These are phyloP conservation scores for Fusarium nisikadoi DNA, from an alignment of 2,329 filamentous ascomycete genomes.

Conservation along the genomic window DNA sequence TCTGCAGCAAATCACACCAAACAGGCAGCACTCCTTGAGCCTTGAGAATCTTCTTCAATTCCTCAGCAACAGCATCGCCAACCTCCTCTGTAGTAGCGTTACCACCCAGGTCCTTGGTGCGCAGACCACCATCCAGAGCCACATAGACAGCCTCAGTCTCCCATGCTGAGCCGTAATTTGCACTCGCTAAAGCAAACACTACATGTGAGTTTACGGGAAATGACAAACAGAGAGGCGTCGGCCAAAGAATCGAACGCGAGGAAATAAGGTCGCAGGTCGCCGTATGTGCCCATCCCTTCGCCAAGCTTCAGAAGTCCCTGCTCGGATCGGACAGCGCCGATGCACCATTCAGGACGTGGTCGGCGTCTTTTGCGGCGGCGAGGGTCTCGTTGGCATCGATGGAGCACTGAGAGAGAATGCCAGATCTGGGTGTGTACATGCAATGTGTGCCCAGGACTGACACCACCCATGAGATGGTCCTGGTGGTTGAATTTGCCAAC, in stretches of 20 bases:
- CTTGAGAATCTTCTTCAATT: constrained; percentile 76
- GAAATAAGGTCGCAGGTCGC: constrained; percentile 95
- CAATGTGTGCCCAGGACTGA: constrained; percentile 59
- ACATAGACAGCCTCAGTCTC: constrained; percentile 84
- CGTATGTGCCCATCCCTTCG: constrained; percentile 93
- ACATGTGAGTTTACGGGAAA: constrained; percentile 90
- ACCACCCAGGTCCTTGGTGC: constrained; percentile 89
- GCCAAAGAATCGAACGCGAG: constrained; percentile 90
- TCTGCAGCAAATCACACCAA: too few species aligned
- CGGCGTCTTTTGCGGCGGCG: constrained; percentile 81
- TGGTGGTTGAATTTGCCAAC: constrained; percentile 86
- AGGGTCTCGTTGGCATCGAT: constrained; percentile 92
- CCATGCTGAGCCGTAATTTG: constrained; percentile 76
- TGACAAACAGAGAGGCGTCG: constrained; percentile 78
- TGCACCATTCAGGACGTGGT: constrained; percentile 97
- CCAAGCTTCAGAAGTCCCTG: constrained; percentile 91
- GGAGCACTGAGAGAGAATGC: constrained; percentile 70
- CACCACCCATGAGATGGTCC: constrained; percentile 89
- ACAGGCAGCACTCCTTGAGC: neutral
- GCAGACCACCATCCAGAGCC: constrained; percentile 81
- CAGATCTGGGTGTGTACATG: neutral
- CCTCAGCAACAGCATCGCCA: constrained; percentile 79
- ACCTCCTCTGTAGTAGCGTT: constrained; percentile 74
- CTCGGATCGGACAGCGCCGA: constrained; percentile 86
- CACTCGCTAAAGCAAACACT: constrained; percentile 96